These are phyloP conservation scores for Heterobasidion annosum DNA, from an alignment of 1,284 basidiomycete genomes.

Conservation along the genomic window DNA sequence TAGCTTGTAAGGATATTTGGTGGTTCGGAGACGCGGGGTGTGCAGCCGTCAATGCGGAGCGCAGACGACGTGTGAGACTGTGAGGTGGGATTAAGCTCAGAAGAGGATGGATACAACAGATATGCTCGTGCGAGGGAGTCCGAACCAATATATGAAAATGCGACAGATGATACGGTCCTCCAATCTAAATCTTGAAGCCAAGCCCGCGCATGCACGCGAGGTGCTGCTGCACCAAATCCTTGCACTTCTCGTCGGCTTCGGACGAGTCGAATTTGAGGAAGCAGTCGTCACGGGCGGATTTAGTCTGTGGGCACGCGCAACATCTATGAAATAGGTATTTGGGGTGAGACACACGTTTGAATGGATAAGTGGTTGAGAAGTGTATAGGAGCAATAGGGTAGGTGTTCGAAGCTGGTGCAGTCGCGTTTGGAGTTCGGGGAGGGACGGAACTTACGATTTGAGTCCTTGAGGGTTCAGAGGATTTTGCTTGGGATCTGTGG, in stretches of 20 bases:
- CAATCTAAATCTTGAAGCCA: constrained; percentile 64
- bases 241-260: constrained; percentile 73
- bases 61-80: background rate
- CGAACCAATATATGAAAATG: background rate
- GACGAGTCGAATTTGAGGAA: constrained; percentile 73
- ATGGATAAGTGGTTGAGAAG: background rate
- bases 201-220: constrained; percentile 85
- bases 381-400: background rate
- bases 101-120: background rate
- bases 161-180: background rate
- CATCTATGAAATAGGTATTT: constrained; percentile 42
- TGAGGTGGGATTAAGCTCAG: background rate
- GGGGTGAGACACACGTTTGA: background rate
- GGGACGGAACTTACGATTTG: constrained; percentile 66
- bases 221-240: constrained; percentile 72
- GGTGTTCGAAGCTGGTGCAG: background rate
- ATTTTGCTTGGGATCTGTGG: constrained; percentile 65
- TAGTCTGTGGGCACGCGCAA: constrained; percentile 94
- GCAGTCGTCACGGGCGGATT: constrained; percentile 86
- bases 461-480: constrained; percentile 85
- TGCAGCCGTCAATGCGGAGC: background rate
- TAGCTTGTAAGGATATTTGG: no score
- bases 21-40: background rate
- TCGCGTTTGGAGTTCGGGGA: background rate
- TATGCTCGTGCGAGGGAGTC: background rate